Evolutionary conservation across 1,284 basidiomycete species (phyloP).

Genomic region (Meira nashicola): DNA sequence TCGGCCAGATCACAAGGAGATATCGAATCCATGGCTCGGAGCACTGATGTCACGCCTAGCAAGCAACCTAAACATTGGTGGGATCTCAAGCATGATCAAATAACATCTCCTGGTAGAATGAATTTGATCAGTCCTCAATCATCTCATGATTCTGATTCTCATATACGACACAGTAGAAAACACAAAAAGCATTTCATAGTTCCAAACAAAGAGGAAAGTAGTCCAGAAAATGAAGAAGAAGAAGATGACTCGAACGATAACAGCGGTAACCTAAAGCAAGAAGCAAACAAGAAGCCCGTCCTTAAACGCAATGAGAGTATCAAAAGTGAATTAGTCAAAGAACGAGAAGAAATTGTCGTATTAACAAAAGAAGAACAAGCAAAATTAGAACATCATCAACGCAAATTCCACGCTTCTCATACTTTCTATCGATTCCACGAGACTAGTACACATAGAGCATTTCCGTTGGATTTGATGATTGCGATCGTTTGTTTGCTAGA

Average conservation of each 20-base stretch:
- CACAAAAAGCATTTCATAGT: not conserved
- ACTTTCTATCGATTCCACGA: constrained; percentile 79
- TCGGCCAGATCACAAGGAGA: no score
- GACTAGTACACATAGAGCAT: constrained; percentile 76
- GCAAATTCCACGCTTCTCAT: constrained; percentile 49
- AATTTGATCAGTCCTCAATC: not conserved
- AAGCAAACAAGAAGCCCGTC: not conserved
- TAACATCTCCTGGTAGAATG: not conserved
- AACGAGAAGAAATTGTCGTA: constrained; percentile 40
- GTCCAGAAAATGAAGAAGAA: not conserved
- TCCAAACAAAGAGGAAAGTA: not conserved
- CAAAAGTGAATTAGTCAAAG: constrained; percentile 37
- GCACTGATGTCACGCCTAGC: not conserved
- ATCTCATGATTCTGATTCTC: not conserved
- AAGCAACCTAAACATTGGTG: not conserved
- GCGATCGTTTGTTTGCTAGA: constrained; percentile 39
- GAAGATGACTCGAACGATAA: not conserved
- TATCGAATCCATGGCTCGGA: not conserved
- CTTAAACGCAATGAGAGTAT: constrained; percentile 31
- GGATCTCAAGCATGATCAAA: not conserved
- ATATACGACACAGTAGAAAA: not conserved
- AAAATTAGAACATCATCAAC: constrained; percentile 45
- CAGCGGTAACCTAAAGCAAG: not conserved
- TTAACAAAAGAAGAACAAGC: constrained; percentile 45
- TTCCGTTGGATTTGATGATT: constrained; percentile 56